These are phyloP conservation scores for Aspergillus avenaceus DNA, from an alignment of 495 filamentous ascomycete genomes.

Conservation along the genomic window DNA sequence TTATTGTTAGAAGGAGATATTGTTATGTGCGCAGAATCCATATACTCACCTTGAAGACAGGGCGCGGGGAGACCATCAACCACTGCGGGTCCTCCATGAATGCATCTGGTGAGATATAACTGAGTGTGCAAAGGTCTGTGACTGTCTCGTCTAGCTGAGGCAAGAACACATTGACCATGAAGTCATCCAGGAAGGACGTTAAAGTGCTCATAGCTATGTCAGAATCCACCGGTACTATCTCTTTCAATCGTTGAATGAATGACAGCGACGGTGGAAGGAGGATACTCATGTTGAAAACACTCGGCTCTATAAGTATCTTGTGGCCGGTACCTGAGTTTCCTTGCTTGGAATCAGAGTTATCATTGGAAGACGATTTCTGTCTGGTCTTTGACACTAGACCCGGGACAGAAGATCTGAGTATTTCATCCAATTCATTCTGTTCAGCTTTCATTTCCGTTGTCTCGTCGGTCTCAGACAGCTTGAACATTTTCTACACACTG, in stretches of 20 bases:
- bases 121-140: slow-evolving; percentile 76
- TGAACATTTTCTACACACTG: slow-evolving; percentile 67
- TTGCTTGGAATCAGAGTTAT: slow-evolving; percentile 34
- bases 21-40: not conserved
- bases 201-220: slow-evolving; percentile 83
- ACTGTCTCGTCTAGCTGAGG: slow-evolving; percentile 96
- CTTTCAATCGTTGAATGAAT: slow-evolving; percentile 87
- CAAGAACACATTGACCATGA: slow-evolving; percentile 95
- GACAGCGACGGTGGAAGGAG: slow-evolving; percentile 89
- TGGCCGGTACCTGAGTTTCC: slow-evolving; percentile 63
- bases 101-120: slow-evolving; percentile 77
- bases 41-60: slow-evolving; percentile 68
- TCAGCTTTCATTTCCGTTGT: slow-evolving; percentile 73
- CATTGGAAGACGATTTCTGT: slow-evolving; percentile 27
- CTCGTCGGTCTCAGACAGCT: slow-evolving; percentile 75
- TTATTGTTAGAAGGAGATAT: slow-evolving; percentile 1
- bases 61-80: slow-evolving; percentile 68
- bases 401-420: slow-evolving; percentile 85
- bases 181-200: slow-evolving; percentile 96
- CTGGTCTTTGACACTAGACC: slow-evolving; percentile 82
- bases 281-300: slow-evolving; percentile 95
- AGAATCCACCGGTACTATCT: slow-evolving; percentile 78
- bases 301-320: slow-evolving; percentile 89
- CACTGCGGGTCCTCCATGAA: slow-evolving; percentile 87
- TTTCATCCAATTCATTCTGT: slow-evolving; percentile 84